Evolutionary conservation across 1,284 basidiomycete species (phyloP), one percentile per base, ranked within the genome.

Genomic region (Puccinia triticina): DNA sequence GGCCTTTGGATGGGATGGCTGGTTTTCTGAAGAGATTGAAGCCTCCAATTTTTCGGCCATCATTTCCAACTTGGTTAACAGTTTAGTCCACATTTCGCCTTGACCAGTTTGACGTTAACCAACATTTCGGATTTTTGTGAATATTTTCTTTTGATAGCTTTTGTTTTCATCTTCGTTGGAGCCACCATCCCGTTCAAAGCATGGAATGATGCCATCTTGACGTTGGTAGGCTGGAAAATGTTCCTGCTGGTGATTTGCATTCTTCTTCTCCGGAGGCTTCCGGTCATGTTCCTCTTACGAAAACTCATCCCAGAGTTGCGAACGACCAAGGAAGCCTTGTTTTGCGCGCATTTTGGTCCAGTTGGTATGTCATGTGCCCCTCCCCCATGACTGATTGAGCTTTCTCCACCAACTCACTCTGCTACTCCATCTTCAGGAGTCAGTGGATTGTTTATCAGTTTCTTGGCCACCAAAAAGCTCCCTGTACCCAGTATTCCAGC

Each of bases 261-360:
- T 12, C 83, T 87, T 10, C 83, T 86, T 23, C 83, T 85, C 46
- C 86, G 86, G 83, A 85, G 86, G 40, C 81, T 87, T 29, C 86
- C 86, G 46, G 84, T 87, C 82, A 85, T 87, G 32, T 67, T 87
- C 2, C 83, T 84, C 1, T 82, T 86, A 0, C 87, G 86, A 86
- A 86, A 85, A 79, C 86, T 84, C 74, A 86, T 87, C 50, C 86
- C 86, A 0, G 86, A 87, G 57, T 85, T 87, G 83, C 87, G 87
- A 84, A 87, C 86, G 4, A 86, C 86, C 83, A 83, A 85, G 26
- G 86, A 87, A 66, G 86, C 86, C 67, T 69, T 87, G 69, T 87
- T 87, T 82, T 83, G 84, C 21, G 86, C 86, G 43, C 86, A 87
- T 79, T 87, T 43, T 43, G 40, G 40, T 4, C 40, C 40, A 7